Conservation (phyloP, 2,329 filamentous ascomycete genomes). For the Chalaropsis thielavioides region DNA sequence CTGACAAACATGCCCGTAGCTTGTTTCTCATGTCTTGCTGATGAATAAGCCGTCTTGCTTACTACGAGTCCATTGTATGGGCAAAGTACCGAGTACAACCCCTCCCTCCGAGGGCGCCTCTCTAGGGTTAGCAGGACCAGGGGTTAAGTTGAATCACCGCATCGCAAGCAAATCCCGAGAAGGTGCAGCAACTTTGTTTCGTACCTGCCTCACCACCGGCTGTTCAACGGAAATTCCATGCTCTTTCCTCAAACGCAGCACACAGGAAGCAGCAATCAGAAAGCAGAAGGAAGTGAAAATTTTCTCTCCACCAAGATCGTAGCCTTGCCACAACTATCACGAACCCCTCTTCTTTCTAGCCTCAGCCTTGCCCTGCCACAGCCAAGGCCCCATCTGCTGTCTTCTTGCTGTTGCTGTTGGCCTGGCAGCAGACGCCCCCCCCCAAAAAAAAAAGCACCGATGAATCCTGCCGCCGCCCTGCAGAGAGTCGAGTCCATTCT, state of each 20-base stretch:
- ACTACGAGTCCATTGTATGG: background rate
- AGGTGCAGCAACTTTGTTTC: background rate
- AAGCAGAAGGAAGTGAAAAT: background rate
- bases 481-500: background rate
- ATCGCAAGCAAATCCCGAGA: too few species aligned
- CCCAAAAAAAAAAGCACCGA: background rate
- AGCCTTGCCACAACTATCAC: background rate
- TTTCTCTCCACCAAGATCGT: background rate
- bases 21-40: background rate
- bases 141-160: background rate
- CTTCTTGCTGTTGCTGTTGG: background rate
- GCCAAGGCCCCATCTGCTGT: too few species aligned
- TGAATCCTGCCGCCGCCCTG: background rate
- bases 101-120: too few species aligned
- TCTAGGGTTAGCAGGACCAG: background rate
- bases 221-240: background rate
- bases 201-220: background rate
- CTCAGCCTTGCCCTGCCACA: background rate
- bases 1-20: background rate
- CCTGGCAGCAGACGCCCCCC: background rate
- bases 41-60: background rate
- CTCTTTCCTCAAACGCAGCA: background rate
- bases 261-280: too few species aligned
- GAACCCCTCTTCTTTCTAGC: background rate
- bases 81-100: too few species aligned